Evolutionary conservation across 2,329 filamentous ascomycete genomes (phyloP).

Genomic region (Bipolaris zeicola): DNA sequence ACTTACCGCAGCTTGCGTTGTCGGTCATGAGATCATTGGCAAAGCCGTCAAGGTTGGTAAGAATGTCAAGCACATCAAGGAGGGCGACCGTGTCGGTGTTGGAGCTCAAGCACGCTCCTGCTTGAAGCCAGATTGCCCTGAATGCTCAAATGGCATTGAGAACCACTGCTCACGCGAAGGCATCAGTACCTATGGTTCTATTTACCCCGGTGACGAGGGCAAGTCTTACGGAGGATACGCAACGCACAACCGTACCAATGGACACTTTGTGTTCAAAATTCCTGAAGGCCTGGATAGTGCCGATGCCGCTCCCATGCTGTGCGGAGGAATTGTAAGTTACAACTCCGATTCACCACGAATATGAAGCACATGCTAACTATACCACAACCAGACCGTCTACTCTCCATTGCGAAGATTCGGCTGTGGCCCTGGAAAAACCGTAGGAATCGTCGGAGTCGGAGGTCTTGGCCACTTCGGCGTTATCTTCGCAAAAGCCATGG

Average conservation of each 20-base stretch:
- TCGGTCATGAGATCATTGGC: conserved; percentile 52
- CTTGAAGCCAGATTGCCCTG: conserved; percentile 48
- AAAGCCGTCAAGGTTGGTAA: conserved; percentile 49
- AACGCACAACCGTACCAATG: conserved; percentile 71
- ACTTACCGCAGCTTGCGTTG: conserved; percentile 49
- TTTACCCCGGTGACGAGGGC: conserved; percentile 59
- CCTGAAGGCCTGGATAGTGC: conserved; percentile 68
- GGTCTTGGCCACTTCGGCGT: conserved; percentile 76
- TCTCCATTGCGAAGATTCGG: conserved; percentile 77
- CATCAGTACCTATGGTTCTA: conserved; percentile 53
- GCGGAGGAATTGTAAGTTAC: conserved; percentile 66
- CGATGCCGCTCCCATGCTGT: conserved; percentile 78
- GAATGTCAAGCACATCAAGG: conserved; percentile 57
- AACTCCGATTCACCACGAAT: not conserved
- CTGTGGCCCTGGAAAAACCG: conserved; percentile 75
- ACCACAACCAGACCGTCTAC: conserved; percentile 63
- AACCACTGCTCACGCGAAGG: conserved; percentile 53
- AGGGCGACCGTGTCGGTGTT: conserved; percentile 65
- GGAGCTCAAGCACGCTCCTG: conserved; percentile 57
- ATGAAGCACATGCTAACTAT: not conserved
- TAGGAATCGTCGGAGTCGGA: conserved; percentile 74
- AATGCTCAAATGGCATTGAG: conserved; percentile 56
- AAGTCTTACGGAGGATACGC: conserved; percentile 68
- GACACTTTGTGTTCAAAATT: conserved; percentile 75
- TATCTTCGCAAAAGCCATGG: conserved; percentile 72